Conservation (phyloP, 1,284 basidiomycete species). For the Trichosporon sp. region DNA sequence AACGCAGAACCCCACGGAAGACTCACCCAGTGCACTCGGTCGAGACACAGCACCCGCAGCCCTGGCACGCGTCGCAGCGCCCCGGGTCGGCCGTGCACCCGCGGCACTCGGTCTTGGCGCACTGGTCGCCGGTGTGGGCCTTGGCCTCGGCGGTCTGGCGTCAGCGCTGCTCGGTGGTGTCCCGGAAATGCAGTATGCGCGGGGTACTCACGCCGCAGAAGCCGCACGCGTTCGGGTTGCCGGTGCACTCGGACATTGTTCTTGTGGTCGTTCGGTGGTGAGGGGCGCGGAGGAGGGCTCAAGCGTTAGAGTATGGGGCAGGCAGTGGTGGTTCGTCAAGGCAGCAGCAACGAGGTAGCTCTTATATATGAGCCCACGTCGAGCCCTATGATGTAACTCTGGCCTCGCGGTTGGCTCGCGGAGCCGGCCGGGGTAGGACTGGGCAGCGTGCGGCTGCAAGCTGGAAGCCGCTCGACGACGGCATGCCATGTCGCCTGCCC, state of each 20-base stretch:
- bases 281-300: not conserved
- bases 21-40: constrained; percentile 46
- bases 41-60: constrained; percentile 42
- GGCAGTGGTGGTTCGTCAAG: not conserved
- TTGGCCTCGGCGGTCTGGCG: constrained; percentile 1
- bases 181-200: too few species aligned
- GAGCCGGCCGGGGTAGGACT: not conserved
- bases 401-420: not conserved
- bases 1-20: too few species aligned
- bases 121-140: constrained; percentile 22
- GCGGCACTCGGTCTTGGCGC: constrained; percentile 40
- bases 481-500: not conserved
- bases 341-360: not conserved
- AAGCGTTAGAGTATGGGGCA: not conserved
- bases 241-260: constrained; percentile 33
- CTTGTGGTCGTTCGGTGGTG: not conserved
- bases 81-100: constrained; percentile 43
- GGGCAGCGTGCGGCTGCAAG: not conserved
- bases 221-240: constrained; percentile 41
- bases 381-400: not conserved
- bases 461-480: not conserved
- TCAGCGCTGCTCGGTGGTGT: too few species aligned
- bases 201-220: constrained; percentile 42
- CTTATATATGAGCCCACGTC: not conserved
- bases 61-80: constrained; percentile 38